Conservation (phyloP, 2,329 filamentous ascomycete species). For the Talaromyces sp. region DNA sequence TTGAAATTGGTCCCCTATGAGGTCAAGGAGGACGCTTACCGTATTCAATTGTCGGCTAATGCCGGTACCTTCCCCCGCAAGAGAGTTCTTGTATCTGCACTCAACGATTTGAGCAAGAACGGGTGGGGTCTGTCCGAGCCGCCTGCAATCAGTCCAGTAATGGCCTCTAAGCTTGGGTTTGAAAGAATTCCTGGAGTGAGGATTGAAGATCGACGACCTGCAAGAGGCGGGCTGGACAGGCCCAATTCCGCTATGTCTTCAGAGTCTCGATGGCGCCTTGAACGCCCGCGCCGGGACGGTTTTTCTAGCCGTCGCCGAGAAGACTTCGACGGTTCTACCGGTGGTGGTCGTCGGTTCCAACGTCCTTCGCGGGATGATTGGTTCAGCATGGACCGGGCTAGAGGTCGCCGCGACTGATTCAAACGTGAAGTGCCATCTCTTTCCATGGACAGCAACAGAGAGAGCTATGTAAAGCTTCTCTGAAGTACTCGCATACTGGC, state of each 20-base stretch:
- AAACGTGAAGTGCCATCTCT: not conserved
- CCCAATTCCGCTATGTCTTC: not conserved
- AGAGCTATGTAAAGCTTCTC: not conserved
- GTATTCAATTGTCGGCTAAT: conserved; percentile 25
- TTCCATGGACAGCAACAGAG: not conserved
- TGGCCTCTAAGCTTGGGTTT: conserved; percentile 32
- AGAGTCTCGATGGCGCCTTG: not conserved
- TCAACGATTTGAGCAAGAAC: conserved; percentile 45
- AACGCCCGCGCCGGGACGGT: not conserved
- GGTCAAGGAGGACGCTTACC: conserved; percentile 32
- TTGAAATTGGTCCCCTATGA: conserved; percentile 26
- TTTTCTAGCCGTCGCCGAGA: not conserved
- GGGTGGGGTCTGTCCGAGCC: conserved; percentile 47
- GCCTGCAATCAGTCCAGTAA: conserved; percentile 29
- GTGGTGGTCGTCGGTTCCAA: not conserved
- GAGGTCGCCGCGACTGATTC: not conserved
- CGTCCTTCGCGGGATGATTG: conserved; percentile 1
- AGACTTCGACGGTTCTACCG: not conserved
- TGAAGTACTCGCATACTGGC: not conserved
- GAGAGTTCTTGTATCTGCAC: conserved; percentile 38
- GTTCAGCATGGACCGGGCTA: not conserved
- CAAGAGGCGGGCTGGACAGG: not conserved
- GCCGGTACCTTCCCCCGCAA: conserved; percentile 32
- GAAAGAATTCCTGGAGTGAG: conserved; percentile 26
- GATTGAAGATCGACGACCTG: conserved; percentile 10